Conservation (phyloP, 495 filamentous ascomycete genomes). For the Trichoderma virens region DNA sequence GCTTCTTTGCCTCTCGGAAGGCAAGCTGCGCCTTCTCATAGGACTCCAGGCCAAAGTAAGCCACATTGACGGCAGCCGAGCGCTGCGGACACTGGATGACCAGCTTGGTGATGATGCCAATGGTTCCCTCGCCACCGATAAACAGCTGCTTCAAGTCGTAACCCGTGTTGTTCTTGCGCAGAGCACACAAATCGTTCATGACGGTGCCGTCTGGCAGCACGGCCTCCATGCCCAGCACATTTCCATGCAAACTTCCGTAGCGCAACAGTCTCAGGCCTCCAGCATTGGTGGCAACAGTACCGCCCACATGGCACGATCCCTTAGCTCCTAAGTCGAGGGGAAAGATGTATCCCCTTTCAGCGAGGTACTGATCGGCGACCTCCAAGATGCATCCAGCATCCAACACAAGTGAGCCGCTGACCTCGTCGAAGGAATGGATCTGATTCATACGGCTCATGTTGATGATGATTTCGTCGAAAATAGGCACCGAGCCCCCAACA, state of each 20-base stretch:
- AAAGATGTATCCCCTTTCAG: conserved; percentile 74
- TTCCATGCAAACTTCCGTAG: conserved; percentile 92
- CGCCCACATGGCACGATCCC: conserved; percentile 93
- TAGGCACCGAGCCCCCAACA: conserved; percentile 88
- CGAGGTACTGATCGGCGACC: conserved; percentile 74
- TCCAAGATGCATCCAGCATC: conserved; percentile 91
- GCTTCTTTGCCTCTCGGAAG: conserved; percentile 78
- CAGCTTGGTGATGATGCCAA: conserved; percentile 86
- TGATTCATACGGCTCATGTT: conserved; percentile 80
- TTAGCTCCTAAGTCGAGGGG: conserved; percentile 94
- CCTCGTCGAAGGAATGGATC: conserved; percentile 84
- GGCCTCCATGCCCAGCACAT: conserved; percentile 82
- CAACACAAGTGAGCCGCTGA: conserved; percentile 81
- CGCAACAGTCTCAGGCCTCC: conserved; percentile 83
- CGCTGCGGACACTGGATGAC: conserved; percentile 85
- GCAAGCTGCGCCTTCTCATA: conserved; percentile 79
- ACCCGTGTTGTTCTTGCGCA: conserved; percentile 95
- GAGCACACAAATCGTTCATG: conserved; percentile 72
- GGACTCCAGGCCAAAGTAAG: conserved; percentile 77
- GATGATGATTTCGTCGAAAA: conserved; percentile 97
- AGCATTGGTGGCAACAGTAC: conserved; percentile 97
- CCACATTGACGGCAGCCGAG: conserved; percentile 77
- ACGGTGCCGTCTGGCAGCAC: conserved; percentile 90
- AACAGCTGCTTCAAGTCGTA: conserved; percentile 98
- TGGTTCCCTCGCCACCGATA: conserved; percentile 88